Base-by-base conservation (phyloP, 768 basidiomycete genomes). In the Kwoniella dendrophila region DNA sequence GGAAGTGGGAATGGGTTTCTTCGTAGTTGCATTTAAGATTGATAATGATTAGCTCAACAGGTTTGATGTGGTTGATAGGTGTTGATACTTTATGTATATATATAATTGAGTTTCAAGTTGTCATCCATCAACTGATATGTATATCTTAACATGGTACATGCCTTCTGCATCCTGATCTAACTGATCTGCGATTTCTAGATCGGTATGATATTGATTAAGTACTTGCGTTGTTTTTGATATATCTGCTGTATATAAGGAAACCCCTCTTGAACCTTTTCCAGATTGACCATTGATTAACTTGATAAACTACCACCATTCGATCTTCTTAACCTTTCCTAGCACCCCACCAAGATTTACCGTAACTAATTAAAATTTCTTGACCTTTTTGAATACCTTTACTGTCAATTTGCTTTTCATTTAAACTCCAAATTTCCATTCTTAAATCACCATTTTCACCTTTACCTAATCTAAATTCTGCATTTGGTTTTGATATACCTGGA, bases 311-410 rank as follows among this genome's bases (percentile, higher is more conserved):
- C 20, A 8, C 41, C 8, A 43, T 43, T 11, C 18, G 6, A 43
- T 11, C 26, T 34, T 10, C 32, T 52, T 27, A 55, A 34, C 51
- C 59, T 26, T 60, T 63, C 47, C 88, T 82, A 57, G 83, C 82
- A 12, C 75, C 80, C 92, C 91, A 93, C 88, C 89, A 91, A 18
- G 84, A 83, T 73, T 91, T 92, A 22, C 93, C 93, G 74, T 95
- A 95, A 12, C 88, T 90, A 22, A 94, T 89, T 29, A 92, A 73
- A 32, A 97, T 84, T 79, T 95, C 92, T 12, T 91, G 86, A 6
- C 90, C 89, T 78, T 89, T 92, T 66, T 81, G 84, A 47, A 94
- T 86, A 5, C 80, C 81, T n/a, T 56, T 41, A 41, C 70, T 74
- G 24, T 56, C 86, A 5, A 79, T 81, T 30, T 56, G 47, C 32